Evolutionary conservation across 2,329 filamentous ascomycete genomes (phyloP), one percentile per base, ranked within the genome.

Genomic region (Scytalidium lignicola): DNA sequence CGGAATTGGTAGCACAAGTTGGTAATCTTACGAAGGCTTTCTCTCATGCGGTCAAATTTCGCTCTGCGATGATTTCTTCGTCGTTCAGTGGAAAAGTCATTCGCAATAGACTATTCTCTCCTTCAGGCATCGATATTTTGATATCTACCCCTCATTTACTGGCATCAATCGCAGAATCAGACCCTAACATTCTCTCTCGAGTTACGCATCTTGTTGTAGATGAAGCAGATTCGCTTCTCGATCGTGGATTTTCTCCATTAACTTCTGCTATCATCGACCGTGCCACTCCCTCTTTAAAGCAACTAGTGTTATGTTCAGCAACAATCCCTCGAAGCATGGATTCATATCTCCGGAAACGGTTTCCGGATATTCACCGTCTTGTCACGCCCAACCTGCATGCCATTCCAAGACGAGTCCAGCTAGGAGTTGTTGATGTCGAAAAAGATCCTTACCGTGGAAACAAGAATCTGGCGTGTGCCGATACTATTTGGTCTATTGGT

Each of bases 341-440:
- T 71, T 85, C 80, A 56, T 90, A 87, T 66, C 78, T 99, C n/a
- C 80, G 82, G 46, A 80, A 82, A 53, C 84, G 85, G 55, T 96
- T 91, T 67, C 92, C 93, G 0, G 77, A 88, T 58, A 90, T 95
- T 70, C 74, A 77, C 42, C 86, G 93, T 52, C 83, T 99, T 54
- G 92, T 92, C 1, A 99, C 93, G 0, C 93, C 93, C 0, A 96
- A 97, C 63, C 78, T 99, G 1, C 93, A 99, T 69, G 90, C 93
- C 51, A 96, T 99, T 58, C 93, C 93, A 2, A 85, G 93, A 40
- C 85, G 93, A 58, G 91, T 99, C 0, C 92, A 97, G 66, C 82
- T 99, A 3, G 90, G 90, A 50, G 90, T 97, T 29, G 83, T 99
- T 22, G 91, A 99, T 62, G 87, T 95, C 13, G 85, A 92, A 56